These are phyloP conservation scores for Cladosporium sp. DNA, from an alignment of 2,329 filamentous ascomycete genomes.

Conservation along the genomic window DNA sequence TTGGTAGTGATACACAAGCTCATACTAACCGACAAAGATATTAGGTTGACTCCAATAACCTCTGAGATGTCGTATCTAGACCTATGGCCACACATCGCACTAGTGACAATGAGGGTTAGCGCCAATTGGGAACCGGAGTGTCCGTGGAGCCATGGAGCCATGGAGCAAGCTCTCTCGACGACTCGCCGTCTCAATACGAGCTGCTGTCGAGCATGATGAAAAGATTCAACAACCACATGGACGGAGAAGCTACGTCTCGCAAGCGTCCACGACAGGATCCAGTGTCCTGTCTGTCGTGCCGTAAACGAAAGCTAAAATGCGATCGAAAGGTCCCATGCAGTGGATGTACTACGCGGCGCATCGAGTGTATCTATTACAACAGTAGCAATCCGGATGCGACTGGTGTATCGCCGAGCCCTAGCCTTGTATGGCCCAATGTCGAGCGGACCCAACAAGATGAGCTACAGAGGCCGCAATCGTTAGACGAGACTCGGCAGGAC, in stretches of 20 bases:
- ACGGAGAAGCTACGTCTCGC: neutral
- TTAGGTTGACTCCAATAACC: too few relatives aligned
- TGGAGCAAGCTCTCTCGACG: neutral
- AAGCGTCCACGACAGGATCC: constrained; percentile 1
- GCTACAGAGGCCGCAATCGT: neutral
- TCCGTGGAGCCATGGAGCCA: neutral
- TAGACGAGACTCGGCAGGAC: neutral
- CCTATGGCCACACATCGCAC: too few relatives aligned
- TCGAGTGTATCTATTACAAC: neutral
- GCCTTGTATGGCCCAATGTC: too few relatives aligned
- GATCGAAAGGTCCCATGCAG: neutral
- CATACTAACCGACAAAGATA: too few relatives aligned
- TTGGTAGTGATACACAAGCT: too few relatives aligned
- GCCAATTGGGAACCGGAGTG: neutral
- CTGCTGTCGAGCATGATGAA: neutral
- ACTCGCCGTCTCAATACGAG: neutral
- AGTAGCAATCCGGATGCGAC: neutral
- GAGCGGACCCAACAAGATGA: too few relatives aligned
- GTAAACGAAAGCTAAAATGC: constrained; percentile 6
- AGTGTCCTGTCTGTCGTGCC: constrained; percentile 3
- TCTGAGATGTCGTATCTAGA: too few relatives aligned
- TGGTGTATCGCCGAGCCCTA: neutral
- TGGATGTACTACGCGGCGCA: neutral
- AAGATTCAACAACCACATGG: neutral
- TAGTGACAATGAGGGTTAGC: neutral